Evolutionary conservation across 805 yeast species (phyloP), one percentile per base, ranked within the genome.

Genomic region (Schwanniomyces vanrijiae): DNA sequence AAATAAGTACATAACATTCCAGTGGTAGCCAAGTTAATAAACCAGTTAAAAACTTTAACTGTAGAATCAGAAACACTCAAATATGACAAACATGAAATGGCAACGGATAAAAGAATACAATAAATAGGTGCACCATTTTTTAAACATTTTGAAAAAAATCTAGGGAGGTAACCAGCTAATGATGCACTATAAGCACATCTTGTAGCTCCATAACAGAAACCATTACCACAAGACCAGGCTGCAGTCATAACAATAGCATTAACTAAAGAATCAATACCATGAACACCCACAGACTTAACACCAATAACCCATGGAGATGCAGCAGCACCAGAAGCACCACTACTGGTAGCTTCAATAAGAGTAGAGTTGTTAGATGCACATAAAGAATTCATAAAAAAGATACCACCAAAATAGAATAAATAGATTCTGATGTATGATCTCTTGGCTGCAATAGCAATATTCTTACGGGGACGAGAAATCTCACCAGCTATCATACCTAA

Each of bases 261-360:
- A 58, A 90, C 73, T 42, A 90, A 76, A 55, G 84, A 86, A 34
- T 90, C 90, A 50, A 89, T 69, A 0, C 81, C 91, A 5, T 62
- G 58, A 51, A 88, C 86, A 16, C 75, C 65, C 16, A 89, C 87
- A 53, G 77, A 77, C 51, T 78, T 77, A 58, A 88, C 83, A 39
- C 95, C 96, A 58, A 88, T 83, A 44, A 88, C 91, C 58, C 87
- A 88, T 31, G 96, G 96, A 13, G 94, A 86, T 2, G 71, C 57
- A 45, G 68, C 60, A 19, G 92, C 90, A 34, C 85, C 77, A 2
- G 91, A 90, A 37, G 75, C 69, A 37, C 73, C 72, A 44, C 81
- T 75, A 16, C 81, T 62, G 61, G 75, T n/a, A 82, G 82, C 45
- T 63, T 58, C 55, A 78, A 66, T 50, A 86, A 71, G 40, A 65